Percentiles rank a stretch among this genome's conserved stretches.
These are phyloP conservation scores for Plectranthus barbatus DNA, from an alignment of 257 asterid genomes.

Conservation along the genomic window DNA sequence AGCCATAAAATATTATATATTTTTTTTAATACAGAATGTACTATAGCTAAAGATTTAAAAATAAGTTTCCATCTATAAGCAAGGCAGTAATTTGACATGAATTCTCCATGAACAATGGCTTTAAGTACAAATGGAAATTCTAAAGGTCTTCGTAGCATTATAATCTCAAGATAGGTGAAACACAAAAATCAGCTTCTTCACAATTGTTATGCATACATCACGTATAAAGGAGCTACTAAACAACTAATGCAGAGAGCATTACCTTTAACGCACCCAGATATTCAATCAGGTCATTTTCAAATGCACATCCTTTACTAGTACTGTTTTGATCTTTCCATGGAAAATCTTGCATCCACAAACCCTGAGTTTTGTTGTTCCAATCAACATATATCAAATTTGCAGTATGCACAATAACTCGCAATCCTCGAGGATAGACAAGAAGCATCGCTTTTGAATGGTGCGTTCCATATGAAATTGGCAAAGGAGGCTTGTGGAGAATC, in stretches of 20 bases:
- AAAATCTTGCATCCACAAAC: constrained; percentile 99
- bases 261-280: constrained; percentile 79
- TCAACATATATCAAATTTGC: constrained; percentile 89
- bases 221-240: neutral
- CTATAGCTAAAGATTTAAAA: neutral
- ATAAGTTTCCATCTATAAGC: neutral
- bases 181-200: constrained; percentile 3
- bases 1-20: neutral
- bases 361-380: constrained; percentile 98
- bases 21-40: neutral
- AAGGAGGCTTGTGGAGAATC: constrained; percentile 93
- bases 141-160: neutral
- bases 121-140: neutral
- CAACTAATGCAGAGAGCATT: constrained; percentile 3
- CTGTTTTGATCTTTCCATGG: constrained; percentile 80
- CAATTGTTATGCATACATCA: neutral
- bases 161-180: neutral
- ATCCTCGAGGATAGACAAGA: constrained; percentile 89
- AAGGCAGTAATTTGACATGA: neutral
- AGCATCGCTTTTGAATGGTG: constrained; percentile 98
- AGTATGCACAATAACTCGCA: constrained; percentile 81
- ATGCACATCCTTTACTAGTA: constrained; percentile 44
- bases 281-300: constrained; percentile 82
- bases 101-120: neutral
- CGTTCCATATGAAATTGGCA: constrained; percentile 95